Conservation (phyloP, 2,329 filamentous ascomycete genomes). For the Colletotrichum plurivorum region DNA sequence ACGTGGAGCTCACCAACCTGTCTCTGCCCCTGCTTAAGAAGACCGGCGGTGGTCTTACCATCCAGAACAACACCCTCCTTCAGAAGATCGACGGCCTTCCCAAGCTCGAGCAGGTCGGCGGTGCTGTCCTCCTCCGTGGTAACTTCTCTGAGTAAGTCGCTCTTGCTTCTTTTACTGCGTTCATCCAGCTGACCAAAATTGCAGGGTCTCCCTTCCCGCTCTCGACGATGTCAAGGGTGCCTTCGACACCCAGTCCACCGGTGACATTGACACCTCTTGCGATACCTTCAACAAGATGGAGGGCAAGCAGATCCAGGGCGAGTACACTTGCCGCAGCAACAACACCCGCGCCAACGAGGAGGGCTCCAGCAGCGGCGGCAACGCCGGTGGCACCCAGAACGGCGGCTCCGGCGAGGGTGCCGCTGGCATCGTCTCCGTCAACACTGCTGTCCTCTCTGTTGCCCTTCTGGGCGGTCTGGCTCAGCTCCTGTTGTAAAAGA, state of each 20-base stretch:
- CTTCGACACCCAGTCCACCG: slow-evolving; percentile 78
- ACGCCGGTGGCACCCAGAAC: slow-evolving; percentile 45
- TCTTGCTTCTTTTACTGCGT: not conserved
- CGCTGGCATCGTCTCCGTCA: slow-evolving; percentile 61
- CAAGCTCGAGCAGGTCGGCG: slow-evolving; percentile 77
- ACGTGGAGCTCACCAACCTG: slow-evolving; percentile 78
- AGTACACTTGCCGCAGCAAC: slow-evolving; percentile 64
- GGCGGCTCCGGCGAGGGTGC: slow-evolving; percentile 56
- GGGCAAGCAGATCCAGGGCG: slow-evolving; percentile 61
- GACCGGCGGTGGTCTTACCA: slow-evolving; percentile 84
- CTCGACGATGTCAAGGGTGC: slow-evolving; percentile 79
- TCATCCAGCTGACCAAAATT: not conserved
- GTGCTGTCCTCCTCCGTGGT: slow-evolving; percentile 88
- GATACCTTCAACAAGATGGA: slow-evolving; percentile 63
- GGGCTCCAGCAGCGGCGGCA: slow-evolving; percentile 49
- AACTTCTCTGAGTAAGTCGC: slow-evolving; percentile 74
- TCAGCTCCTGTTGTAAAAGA: slow-evolving; percentile 64
- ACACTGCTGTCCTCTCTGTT: slow-evolving; percentile 63
- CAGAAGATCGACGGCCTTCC: slow-evolving; percentile 76
- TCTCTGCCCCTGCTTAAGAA: slow-evolving; percentile 77
- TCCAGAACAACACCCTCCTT: slow-evolving; percentile 91
- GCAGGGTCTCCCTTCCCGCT: slow-evolving; percentile 78
- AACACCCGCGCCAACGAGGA: slow-evolving; percentile 67
- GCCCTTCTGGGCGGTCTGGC: slow-evolving; percentile 62
- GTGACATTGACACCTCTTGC: slow-evolving; percentile 71